These are phyloP conservation scores for Agaricus subrufescens DNA, from an alignment of 768 basidiomycete genomes.

Conservation along the genomic window DNA sequence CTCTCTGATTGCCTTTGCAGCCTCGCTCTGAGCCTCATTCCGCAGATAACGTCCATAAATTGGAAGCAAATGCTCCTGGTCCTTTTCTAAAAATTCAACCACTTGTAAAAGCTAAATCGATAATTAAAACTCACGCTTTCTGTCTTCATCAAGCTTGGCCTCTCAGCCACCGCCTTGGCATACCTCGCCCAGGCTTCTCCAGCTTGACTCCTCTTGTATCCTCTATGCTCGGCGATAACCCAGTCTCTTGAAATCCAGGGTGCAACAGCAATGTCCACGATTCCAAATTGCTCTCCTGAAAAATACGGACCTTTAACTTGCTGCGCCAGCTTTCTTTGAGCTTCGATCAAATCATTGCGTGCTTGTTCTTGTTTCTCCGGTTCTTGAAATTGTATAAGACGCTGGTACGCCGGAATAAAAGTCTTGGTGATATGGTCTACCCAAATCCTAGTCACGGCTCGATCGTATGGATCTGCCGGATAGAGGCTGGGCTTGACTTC, in stretches of 20 bases:
- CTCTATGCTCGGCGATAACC: conserved; percentile 43
- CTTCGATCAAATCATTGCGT: conserved; percentile 23
- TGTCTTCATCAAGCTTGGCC: conserved; percentile 45
- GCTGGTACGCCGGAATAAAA: conserved; percentile 48
- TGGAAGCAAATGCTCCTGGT: conserved; percentile 33
- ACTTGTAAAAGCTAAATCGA: neutral
- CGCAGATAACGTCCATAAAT: conserved; percentile 53
- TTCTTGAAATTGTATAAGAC: conserved; percentile 39
- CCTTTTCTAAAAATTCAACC: conserved; percentile 4
- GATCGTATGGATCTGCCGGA: conserved; percentile 44
- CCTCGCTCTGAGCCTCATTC: conserved; percentile 51
- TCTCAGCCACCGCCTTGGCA: conserved; percentile 31
- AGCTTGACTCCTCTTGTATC: conserved; percentile 37
- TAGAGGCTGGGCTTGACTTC: conserved; percentile 40
- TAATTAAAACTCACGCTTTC: conserved; percentile 25
- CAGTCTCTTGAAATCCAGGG: conserved; percentile 51
- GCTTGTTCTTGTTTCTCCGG: conserved; percentile 20
- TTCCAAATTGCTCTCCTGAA: conserved; percentile 45
- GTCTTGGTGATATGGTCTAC: conserved; percentile 51
- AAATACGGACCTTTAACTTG: conserved; percentile 49
- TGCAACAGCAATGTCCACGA: conserved; percentile 50
- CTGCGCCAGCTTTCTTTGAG: conserved; percentile 25
- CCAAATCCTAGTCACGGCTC: conserved; percentile 53
- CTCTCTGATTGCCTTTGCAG: conserved; percentile 45
- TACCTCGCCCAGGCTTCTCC: conserved; percentile 42